These are phyloP conservation scores for Saccharomycopsis olivae DNA, from an alignment of 805 yeast genomes.

Conservation along the genomic window DNA sequence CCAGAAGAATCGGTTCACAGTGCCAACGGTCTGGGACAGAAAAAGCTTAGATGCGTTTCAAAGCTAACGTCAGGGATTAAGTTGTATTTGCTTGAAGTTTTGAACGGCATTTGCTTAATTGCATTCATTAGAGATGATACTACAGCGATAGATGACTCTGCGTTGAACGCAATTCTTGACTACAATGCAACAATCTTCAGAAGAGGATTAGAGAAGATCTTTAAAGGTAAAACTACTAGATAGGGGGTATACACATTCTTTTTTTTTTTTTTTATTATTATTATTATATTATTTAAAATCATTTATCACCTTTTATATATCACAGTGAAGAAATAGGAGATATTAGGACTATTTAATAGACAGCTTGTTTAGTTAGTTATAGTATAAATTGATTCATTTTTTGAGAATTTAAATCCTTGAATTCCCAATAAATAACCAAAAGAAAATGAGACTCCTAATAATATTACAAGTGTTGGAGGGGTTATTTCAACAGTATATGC, in stretches of 20 bases:
- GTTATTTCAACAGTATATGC: neutral
- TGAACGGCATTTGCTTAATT: slow-evolving; percentile 83
- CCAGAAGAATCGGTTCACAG: neutral
- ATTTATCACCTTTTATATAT: too few relatives aligned
- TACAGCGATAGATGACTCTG: slow-evolving; percentile 29
- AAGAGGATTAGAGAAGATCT: slow-evolving; percentile 58
- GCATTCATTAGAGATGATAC: slow-evolving; percentile 65
- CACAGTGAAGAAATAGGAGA: too few relatives aligned
- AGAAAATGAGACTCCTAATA: slow-evolving; percentile 15
- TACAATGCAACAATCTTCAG: slow-evolving; percentile 79
- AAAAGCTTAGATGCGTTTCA: slow-evolving; percentile 31
- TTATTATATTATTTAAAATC: neutral
- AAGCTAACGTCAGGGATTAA: slow-evolving; percentile 75
- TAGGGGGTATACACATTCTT: neutral
- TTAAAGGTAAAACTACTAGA: neutral
- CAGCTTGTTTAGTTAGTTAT: too few relatives aligned
- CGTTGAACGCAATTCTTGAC: slow-evolving; percentile 60
- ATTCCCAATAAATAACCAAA: slow-evolving; percentile 16
- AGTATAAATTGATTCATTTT: neutral
- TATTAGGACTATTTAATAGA: too few relatives aligned
- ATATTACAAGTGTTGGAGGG: slow-evolving; percentile 5
- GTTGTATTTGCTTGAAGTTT: slow-evolving; percentile 81
- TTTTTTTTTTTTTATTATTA: neutral
- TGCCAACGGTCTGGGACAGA: neutral
- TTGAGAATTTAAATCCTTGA: slow-evolving; percentile 9